Evolutionary conservation across 192 early-diverging fungal genomes (phyloP).

Genomic region (Endogone sp.): DNA sequence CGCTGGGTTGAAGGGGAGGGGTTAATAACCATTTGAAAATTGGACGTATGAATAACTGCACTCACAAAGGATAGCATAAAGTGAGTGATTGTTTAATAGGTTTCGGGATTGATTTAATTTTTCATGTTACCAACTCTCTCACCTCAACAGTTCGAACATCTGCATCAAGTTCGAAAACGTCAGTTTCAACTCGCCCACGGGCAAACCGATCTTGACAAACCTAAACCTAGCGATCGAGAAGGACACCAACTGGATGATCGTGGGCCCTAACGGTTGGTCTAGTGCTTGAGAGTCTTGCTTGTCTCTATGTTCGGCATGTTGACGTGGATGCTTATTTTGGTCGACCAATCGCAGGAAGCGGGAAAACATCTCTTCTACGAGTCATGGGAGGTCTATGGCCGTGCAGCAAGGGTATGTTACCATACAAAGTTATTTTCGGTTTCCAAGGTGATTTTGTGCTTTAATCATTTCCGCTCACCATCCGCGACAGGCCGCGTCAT

Average conservation of each 20-base stretch:
- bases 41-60: too few species aligned
- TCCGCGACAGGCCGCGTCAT: conserved; percentile 15
- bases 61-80: too few species aligned
- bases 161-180: conserved; percentile 34
- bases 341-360: conserved; percentile 37
- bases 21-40: too few species aligned
- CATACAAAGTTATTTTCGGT: conserved; percentile 10
- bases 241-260: conserved; percentile 61
- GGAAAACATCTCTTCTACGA: conserved; percentile 81
- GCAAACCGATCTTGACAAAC: conserved; percentile 32
- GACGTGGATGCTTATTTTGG: not conserved
- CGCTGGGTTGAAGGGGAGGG: not conserved
- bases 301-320: too few species aligned
- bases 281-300: too few species aligned
- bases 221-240: conserved; percentile 42
- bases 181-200: conserved; percentile 22
- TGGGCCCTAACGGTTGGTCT: conserved; percentile 70
- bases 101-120: too few species aligned
- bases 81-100: too few species aligned
- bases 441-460: not conserved
- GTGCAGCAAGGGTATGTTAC: conserved; percentile 44
- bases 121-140: too few species aligned
- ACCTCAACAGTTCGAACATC: not conserved
- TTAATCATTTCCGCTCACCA: too few species aligned
- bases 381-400: conserved; percentile 76